Percentiles rank a stretch among this genome's conserved stretches.
Conservation (phyloP, 2,329 filamentous ascomycete genomes). For the Hymenoscyphus fraxineus region DNA sequence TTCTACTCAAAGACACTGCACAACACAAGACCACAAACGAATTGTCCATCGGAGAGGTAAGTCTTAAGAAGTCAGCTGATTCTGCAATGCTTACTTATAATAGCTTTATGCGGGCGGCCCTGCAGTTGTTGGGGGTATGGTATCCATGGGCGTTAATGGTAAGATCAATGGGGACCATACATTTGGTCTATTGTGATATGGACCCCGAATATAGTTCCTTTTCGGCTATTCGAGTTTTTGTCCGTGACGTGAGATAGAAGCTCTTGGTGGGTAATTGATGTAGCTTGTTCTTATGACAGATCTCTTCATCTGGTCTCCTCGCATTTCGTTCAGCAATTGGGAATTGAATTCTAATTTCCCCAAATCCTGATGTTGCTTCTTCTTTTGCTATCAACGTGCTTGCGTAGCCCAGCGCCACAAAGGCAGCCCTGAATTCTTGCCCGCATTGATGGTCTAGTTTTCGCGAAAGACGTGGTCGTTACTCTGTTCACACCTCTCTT, state of each 20-base stretch:
- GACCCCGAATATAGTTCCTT: neutral
- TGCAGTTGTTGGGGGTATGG: slow-evolving; percentile 65
- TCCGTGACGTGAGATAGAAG: neutral
- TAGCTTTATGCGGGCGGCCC: slow-evolving; percentile 71
- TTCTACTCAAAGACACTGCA: slow-evolving; percentile 64
- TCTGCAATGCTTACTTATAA: slow-evolving; percentile 14
- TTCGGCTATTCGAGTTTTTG: neutral
- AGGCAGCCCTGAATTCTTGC: neutral
- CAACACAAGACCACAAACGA: slow-evolving; percentile 61
- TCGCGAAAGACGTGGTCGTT: too few species aligned
- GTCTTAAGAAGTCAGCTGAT: slow-evolving; percentile 27
- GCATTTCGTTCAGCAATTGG: too few species aligned
- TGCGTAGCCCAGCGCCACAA: neutral
- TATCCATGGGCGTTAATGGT: slow-evolving; percentile 59
- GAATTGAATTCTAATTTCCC: neutral
- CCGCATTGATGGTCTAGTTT: too few species aligned
- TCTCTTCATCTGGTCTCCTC: too few species aligned
- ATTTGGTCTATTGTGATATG: slow-evolving; percentile 44
- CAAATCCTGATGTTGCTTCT: neutral
- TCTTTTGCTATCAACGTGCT: neutral
- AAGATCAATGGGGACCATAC: slow-evolving; percentile 71
- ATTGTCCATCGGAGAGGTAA: slow-evolving; percentile 59
- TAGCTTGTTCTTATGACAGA: neutral
- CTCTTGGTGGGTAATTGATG: neutral
- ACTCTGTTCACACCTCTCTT: too few species aligned